phyloP scores from a whole-genome alignment of 306 rosid species.

The Malus sylvestris region DNA sequence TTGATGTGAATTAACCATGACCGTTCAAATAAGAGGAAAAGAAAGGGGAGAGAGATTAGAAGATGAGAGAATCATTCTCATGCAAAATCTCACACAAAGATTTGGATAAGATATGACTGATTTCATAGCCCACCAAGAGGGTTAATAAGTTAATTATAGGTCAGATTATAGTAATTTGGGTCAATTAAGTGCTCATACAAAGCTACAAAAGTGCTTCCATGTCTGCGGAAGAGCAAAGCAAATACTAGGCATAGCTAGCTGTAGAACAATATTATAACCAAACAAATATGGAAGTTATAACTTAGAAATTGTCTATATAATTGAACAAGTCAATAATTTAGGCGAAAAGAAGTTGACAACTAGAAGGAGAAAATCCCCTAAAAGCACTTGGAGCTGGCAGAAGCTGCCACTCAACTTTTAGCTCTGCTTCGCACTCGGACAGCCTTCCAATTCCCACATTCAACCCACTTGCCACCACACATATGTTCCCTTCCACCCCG shows the following conservation, averaged over 20 bases:
- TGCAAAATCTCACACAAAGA: background rate
- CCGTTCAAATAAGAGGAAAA: too few relatives aligned
- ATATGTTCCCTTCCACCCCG: slow-evolving; percentile 40
- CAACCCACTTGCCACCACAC: slow-evolving; percentile 42
- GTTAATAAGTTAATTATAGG: background rate
- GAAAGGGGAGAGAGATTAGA: too few relatives aligned
- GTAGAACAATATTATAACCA: background rate
- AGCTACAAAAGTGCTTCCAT: background rate
- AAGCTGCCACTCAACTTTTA: slow-evolving; percentile 45
- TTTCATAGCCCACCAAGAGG: background rate
- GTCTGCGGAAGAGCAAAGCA: background rate
- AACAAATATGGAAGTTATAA: background rate
- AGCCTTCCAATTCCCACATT: slow-evolving; percentile 48
- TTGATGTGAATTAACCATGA: too few relatives aligned
- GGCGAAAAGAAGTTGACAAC: slow-evolving; percentile 47
- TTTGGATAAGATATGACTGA: slow-evolving; percentile 7
- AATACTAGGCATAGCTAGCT: background rate
- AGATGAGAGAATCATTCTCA: too few relatives aligned
- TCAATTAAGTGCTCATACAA: background rate
- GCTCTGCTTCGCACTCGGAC: background rate
- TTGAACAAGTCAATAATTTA: slow-evolving; percentile 8
- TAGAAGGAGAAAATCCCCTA: slow-evolving; percentile 28
- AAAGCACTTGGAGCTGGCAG: slow-evolving; percentile 34
- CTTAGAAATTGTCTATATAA: background rate
- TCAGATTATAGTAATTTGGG: background rate